Percentiles rank a stretch among this genome's conserved stretches.
phyloP scores from a whole-genome alignment of 2,329 filamentous ascomycete genomes.

The Orbilia javanica region DNA sequence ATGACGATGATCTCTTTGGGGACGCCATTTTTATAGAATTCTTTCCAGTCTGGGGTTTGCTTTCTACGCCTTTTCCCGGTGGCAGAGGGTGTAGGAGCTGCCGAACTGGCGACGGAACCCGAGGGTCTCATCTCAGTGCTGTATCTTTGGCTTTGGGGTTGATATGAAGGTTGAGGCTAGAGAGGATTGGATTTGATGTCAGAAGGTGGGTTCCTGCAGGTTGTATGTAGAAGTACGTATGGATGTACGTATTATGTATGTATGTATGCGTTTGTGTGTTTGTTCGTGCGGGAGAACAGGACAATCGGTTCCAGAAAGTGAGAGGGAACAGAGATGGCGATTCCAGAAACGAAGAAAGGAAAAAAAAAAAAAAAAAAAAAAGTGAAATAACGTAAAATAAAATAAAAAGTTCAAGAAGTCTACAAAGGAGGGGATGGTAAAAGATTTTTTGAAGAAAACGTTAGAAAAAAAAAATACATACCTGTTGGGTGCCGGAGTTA shows the following conservation, averaged over 20 bases:
- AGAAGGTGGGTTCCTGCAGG: conserved; percentile 34
- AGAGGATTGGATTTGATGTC: conserved; percentile 18
- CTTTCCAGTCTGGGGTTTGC: conserved; percentile 80
- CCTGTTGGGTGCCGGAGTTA: conserved; percentile 56
- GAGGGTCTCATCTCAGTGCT: conserved; percentile 66
- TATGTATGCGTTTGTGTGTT: background rate
- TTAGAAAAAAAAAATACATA: conserved; percentile 12
- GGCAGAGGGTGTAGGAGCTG: conserved; percentile 48
- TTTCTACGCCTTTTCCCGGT: conserved; percentile 67
- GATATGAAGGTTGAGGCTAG: conserved; percentile 47
- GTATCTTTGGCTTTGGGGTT: conserved; percentile 43
- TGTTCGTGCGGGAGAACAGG: background rate
- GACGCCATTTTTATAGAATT: conserved; percentile 84
- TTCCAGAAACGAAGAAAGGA: background rate
- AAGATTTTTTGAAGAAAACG: background rate
- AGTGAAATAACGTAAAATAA: background rate
- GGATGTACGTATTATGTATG: no score
- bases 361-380: background rate
- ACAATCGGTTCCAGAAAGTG: background rate
- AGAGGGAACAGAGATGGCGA: conserved; percentile 9
- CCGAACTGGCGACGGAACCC: conserved; percentile 59
- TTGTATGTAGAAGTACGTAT: background rate
- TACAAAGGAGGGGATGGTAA: background rate
- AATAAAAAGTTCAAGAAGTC: no score
- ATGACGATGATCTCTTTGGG: conserved; percentile 90